Conservation (phyloP, 176 grass and related monocot species). For the Bothriochloa decipiens region DNA sequence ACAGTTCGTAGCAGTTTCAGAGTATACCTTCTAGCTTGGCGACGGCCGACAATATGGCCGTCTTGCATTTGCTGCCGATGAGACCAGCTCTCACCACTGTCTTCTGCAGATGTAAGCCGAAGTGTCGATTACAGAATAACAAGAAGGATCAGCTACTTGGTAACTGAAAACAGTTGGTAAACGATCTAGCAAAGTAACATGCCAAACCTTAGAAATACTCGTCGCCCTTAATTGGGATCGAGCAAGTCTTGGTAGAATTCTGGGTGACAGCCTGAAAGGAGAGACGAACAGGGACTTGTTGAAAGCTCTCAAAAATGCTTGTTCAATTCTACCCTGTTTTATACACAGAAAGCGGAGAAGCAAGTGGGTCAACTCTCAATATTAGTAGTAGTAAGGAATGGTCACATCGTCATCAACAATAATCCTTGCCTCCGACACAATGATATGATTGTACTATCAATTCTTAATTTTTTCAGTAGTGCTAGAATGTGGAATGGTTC, state of each 20-base stretch:
- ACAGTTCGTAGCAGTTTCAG: too few relatives aligned
- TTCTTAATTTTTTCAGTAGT: not conserved
- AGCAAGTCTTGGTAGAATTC: too few relatives aligned
- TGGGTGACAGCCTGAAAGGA: too few relatives aligned
- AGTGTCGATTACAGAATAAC: too few relatives aligned
- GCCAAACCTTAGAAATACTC: slow-evolving; percentile 31
- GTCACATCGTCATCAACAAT: not conserved
- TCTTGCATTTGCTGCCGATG: too few relatives aligned
- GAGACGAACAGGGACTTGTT: too few relatives aligned
- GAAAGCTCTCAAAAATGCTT: not conserved
- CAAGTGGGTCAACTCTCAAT: not conserved
- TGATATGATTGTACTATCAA: not conserved
- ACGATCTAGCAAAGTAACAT: not conserved
- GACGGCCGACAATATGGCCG: too few relatives aligned
- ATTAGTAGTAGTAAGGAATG: not conserved
- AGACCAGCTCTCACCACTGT: too few relatives aligned
- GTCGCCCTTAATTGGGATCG: too few relatives aligned
- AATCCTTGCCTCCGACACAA: not conserved
- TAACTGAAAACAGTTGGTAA: too few relatives aligned
- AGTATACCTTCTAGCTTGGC: too few relatives aligned
- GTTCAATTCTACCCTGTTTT: not conserved
- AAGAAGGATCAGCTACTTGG: not conserved
- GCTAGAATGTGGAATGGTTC: not conserved
- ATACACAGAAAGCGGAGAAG: not conserved
- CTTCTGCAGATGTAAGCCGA: too few relatives aligned